phyloP scores from a whole-genome alignment of 2,329 filamentous ascomycete species.

The Lizonia empirigonia region DNA sequence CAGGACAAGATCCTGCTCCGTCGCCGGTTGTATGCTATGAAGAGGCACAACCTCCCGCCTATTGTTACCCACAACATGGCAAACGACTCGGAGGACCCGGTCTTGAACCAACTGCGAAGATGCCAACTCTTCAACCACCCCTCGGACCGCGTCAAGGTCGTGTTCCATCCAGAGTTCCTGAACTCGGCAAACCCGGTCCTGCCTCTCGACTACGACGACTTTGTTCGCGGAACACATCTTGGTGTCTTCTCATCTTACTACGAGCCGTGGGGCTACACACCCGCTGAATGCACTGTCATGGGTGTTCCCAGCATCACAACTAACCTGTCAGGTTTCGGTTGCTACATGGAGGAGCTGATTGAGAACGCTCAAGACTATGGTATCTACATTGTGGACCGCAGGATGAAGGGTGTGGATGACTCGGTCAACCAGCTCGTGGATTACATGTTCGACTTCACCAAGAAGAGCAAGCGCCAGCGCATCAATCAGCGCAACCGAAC shows the following conservation, averaged over 20 bases:
- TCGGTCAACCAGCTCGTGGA: conserved; percentile 93
- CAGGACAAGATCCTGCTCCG: conserved; percentile 93
- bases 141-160: conserved; percentile 90
- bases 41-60: conserved; percentile 84
- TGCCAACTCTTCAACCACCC: conserved; percentile 98
- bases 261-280: conserved; percentile 98
- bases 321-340: conserved; percentile 96
- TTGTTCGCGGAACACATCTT: conserved; percentile 94
- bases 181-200: conserved; percentile 95
- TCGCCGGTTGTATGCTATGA: conserved; percentile 94
- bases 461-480: conserved; percentile 91
- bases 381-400: conserved; percentile 97
- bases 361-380: conserved; percentile 98
- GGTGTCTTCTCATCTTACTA: conserved; percentile 98
- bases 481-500: conserved; percentile 99
- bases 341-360: conserved; percentile 99
- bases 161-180: conserved; percentile 98
- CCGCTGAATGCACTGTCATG: conserved; percentile 98
- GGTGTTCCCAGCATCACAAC: conserved; percentile 98
- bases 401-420: conserved; percentile 94
- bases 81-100: conserved; percentile 90
- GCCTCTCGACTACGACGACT: conserved; percentile 96
- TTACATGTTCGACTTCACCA: conserved; percentile 91
- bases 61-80: conserved; percentile 99
- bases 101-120: conserved; percentile 92